phyloP scores from a whole-genome alignment of 495 filamentous ascomycete genomes.

The Cercophora scortea region DNA sequence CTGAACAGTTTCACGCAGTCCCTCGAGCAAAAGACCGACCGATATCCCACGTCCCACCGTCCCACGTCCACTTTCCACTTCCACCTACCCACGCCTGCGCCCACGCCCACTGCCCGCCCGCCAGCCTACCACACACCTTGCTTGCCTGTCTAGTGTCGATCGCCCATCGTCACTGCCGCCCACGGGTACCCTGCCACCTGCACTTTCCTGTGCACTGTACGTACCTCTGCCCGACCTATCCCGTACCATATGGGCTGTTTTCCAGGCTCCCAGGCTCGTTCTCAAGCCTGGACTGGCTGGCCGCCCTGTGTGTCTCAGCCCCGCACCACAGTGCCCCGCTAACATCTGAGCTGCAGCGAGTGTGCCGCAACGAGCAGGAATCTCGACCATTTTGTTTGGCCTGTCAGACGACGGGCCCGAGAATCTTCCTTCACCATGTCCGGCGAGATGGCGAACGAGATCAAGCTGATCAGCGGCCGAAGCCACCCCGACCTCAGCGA shows the following conservation, averaged over 20 bases:
- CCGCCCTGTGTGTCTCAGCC: conserved; percentile 1
- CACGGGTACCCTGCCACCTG: neutral
- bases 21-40: neutral
- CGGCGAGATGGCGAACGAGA: conserved; percentile 66
- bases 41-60: no score
- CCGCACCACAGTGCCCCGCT: conserved; percentile 6
- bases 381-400: neutral
- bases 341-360: neutral
- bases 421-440: conserved; percentile 18
- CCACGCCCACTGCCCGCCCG: no score
- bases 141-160: no score
- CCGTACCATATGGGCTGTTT: no score
- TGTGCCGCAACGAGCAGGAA: neutral
- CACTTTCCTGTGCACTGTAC: neutral
- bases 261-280: no score
- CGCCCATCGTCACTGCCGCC: no score
- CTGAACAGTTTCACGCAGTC: neutral
- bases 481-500: conserved; percentile 88
- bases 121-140: no score
- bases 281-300: no score
- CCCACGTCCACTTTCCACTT: no score
- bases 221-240: no score
- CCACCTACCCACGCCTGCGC: no score
- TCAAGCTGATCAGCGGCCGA: conserved; percentile 92
- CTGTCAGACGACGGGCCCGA: conserved; percentile 13